Conservation (phyloP, 2,329 filamentous ascomycete species). For the Microsporum canis region DNA sequence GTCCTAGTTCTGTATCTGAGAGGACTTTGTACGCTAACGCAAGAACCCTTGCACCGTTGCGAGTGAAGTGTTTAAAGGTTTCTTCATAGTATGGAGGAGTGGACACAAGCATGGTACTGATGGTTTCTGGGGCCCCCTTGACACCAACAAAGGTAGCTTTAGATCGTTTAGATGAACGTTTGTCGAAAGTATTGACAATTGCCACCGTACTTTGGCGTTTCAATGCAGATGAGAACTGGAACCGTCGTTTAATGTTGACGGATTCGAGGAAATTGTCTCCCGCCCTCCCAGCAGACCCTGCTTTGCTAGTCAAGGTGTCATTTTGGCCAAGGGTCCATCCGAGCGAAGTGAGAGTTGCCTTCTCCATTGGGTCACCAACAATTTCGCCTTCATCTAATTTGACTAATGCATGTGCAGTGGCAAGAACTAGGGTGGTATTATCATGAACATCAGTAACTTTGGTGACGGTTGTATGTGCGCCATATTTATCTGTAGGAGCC, state of each 20-base stretch:
- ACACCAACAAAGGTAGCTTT: slow-evolving; percentile 87
- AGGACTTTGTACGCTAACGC: slow-evolving; percentile 91
- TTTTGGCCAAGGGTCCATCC: slow-evolving; percentile 90
- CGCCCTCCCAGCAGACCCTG: slow-evolving; percentile 29
- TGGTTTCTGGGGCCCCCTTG: slow-evolving; percentile 95
- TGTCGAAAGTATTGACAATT: slow-evolving; percentile 61
- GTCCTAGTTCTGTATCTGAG: slow-evolving; percentile 70
- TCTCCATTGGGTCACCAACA: slow-evolving; percentile 98
- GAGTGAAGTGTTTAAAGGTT: slow-evolving; percentile 95
- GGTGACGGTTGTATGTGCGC: slow-evolving; percentile 69
- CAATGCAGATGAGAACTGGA: slow-evolving; percentile 93
- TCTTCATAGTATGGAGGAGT: slow-evolving; percentile 87
- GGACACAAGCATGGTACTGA: slow-evolving; percentile 76
- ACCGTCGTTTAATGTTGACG: slow-evolving; percentile 90
- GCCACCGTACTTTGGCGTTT: slow-evolving; percentile 95
- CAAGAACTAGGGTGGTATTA: slow-evolving; percentile 83
- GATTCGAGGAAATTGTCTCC: slow-evolving; percentile 47
- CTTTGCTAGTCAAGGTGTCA: slow-evolving; percentile 65
- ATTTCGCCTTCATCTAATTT: slow-evolving; percentile 95
- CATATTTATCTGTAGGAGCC: slow-evolving; percentile 60
- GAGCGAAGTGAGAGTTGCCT: slow-evolving; percentile 78
- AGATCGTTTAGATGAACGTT: slow-evolving; percentile 60
- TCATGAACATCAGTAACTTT: slow-evolving; percentile 58
- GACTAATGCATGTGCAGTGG: slow-evolving; percentile 88
- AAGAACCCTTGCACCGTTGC: slow-evolving; percentile 87